Evolutionary conservation across 1,284 basidiomycete species (phyloP).

Genomic region (Cryptococcus sp.): DNA sequence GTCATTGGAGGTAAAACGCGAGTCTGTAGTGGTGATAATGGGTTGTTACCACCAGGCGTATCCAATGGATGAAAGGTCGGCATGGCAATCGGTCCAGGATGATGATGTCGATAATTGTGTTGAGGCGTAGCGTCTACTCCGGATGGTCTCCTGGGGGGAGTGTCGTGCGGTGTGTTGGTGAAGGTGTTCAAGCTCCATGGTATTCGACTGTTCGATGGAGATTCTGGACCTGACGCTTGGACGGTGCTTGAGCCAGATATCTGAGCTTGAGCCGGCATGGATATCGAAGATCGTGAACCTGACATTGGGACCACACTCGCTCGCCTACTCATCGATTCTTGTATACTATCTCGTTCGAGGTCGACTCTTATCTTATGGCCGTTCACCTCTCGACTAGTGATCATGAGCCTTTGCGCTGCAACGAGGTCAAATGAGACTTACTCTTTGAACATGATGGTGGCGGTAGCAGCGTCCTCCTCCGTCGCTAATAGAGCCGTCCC

Average conservation of each 20-base stretch:
- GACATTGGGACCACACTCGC: neutral
- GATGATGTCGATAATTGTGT: slow-evolving; percentile 12
- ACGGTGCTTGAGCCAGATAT: neutral
- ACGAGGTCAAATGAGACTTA: slow-evolving; percentile 46
- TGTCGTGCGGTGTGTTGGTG: neutral
- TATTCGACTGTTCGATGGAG: slow-evolving; percentile 1
- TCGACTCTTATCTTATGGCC: slow-evolving; percentile 39
- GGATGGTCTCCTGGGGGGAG: neutral
- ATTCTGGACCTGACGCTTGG: neutral
- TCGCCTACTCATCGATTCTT: slow-evolving; percentile 3
- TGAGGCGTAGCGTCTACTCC: slow-evolving; percentile 5
- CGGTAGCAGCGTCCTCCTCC: slow-evolving; percentile 78
- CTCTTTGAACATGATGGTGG: slow-evolving; percentile 82
- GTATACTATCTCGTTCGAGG: slow-evolving; percentile 33
- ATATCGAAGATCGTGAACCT: neutral
- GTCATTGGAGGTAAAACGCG: slow-evolving; percentile 48
- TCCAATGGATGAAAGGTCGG: slow-evolving; percentile 33
- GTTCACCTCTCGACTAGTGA: slow-evolving; percentile 33
- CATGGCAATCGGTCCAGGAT: slow-evolving; percentile 43
- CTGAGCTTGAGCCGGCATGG: neutral
- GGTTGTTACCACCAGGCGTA: slow-evolving; percentile 18
- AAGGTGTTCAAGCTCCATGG: slow-evolving; percentile 27
- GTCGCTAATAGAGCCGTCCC: slow-evolving; percentile 81
- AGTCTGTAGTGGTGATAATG: slow-evolving; percentile 38
- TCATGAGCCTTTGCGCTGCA: neutral